Base-by-base conservation (phyloP, 371 early-diverging fungal species). In the Rhizopus sp. region DNA sequence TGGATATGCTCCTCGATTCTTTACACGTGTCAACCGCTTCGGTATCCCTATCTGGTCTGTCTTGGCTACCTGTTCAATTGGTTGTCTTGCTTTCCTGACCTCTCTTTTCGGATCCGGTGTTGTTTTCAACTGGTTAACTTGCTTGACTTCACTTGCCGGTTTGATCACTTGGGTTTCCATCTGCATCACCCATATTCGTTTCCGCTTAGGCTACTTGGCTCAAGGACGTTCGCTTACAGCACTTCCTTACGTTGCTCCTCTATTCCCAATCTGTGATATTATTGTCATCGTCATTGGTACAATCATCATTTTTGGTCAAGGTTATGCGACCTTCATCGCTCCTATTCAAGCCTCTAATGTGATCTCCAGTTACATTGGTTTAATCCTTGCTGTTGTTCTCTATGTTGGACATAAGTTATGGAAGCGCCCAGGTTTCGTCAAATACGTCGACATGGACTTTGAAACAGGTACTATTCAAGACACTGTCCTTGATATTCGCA, bases 141-240 rank as follows among this genome's bases (percentile, higher is more conserved):
- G 78, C 46, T 57, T 92, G 7, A 80, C 89, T 7, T 84, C 87
- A 3, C 74, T 87, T 8, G 83, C 94, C 0, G 90, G 91, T 17
- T 82, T 93, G 42, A 75, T 89, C 41, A 85, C 89, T 35, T 94
- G 93, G 93, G 57, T 89, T 33, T 83, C 86, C 41, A 93, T 93
- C 57, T 77, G 83, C 1, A 54, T 87, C 31, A 86, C 85, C 8
- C 93, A 93, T 60, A 68, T 84, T 60, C 88, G 93, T 7, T 93
- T 93, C 83, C 89, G 93, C 38, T 78, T 76, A 16, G 93, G 93
- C 7, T 83, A 77, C 46, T 56, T 77, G 13, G 81, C 83, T 15
- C 94, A 93, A 52, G 88, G 88, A 7, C 80, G 82, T 33, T 64
- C 71, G 5, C 53, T 91, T 16, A 58, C 57, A 10, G 81, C 82